Percentiles rank a stretch among this genome's conserved stretches.
phyloP scores from a whole-genome alignment of 306 rosid species.

The Sicyos edulis region DNA sequence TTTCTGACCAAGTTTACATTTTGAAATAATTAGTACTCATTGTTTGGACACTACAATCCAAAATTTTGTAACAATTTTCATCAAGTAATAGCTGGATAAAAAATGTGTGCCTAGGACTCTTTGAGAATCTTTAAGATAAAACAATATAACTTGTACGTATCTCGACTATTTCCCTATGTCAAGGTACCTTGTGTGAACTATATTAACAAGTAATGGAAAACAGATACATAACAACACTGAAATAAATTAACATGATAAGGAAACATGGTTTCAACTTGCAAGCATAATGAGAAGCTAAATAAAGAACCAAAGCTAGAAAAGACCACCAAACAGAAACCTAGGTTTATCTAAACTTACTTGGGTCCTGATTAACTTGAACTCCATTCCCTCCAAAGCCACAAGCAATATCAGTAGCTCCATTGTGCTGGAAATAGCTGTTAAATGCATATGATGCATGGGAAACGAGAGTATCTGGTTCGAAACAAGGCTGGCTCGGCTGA shows the following conservation, averaged over 20 bases:
- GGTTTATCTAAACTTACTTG: slow-evolving; percentile 51
- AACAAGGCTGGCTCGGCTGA: slow-evolving; percentile 98
- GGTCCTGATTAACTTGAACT: slow-evolving; percentile 73
- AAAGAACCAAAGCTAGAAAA: not conserved
- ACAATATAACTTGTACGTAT: too few relatives aligned
- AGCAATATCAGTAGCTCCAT: slow-evolving; percentile 86
- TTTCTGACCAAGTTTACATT: too few relatives aligned
- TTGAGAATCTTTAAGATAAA: too few relatives aligned
- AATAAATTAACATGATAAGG: not conserved
- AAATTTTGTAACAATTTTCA: not conserved
- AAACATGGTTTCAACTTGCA: too few relatives aligned
- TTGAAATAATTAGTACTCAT: too few relatives aligned
- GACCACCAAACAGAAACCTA: not conserved
- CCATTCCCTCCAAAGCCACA: slow-evolving; percentile 92
- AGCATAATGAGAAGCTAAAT: not conserved
- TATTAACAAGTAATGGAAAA: not conserved
- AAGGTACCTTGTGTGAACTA: too few relatives aligned
- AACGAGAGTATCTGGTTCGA: slow-evolving; percentile 69
- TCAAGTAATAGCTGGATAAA: not conserved
- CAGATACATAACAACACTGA: too few relatives aligned
- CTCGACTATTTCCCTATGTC: too few relatives aligned
- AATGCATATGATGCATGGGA: slow-evolving; percentile 92
- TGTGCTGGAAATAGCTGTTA: slow-evolving; percentile 83
- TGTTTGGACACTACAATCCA: not conserved
- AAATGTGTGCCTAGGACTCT: too few relatives aligned